Base-by-base conservation (phyloP, 2,329 filamentous ascomycete species). In the Hypomyces perniciosus region DNA sequence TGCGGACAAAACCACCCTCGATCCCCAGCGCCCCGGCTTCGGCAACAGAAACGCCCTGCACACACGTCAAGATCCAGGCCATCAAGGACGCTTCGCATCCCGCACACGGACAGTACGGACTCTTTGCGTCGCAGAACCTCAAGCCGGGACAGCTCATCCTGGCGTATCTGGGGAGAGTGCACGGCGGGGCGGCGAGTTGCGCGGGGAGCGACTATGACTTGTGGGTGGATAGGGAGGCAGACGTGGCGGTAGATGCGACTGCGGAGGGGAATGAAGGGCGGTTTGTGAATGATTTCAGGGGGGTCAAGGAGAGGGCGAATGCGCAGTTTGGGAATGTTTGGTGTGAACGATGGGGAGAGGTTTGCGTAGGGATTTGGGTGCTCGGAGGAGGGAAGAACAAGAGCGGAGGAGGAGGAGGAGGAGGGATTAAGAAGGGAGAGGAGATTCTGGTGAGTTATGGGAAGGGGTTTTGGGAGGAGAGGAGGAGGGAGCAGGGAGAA, bases 381-480 rank as follows among this genome's bases (percentile, higher is more conserved):
- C 57, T 81, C 27, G 51, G 60, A 42, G 58, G 57, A 38, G 62
- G 62, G 56, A 54, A 56, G 44, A 58, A 51, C 50, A 54, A 52
- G 33, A 27, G 20, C 2, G 27, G 34, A 8, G 35, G 34, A 3
- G n/a, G 55, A 57, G 50, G 67, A 74, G 63, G 62, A 30, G 66
- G 62, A 53, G 63, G 62, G 44, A 73, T 60, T 13, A 49, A 62
- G 44, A 82, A 78, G 65, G 81, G 82, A 2, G 75, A 83, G 54
- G 83, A 86, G 71, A 79, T 86, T 48, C 61, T 85, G 46, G 79
- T 86, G 9, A 84, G 79, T 56, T 85, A 86, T 59, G 83, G 82
- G 5, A 85, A 82, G 63, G 83, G 83, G 1, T 85, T 86, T 56
- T 86, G 83, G 81, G 62, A 73, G 69, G 62, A 65, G 64, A 74